Evolutionary conservation across 192 early-diverging fungal genomes (phyloP), one percentile per base, ranked within the genome.

Genomic region (Lobulomyces angularis): DNA sequence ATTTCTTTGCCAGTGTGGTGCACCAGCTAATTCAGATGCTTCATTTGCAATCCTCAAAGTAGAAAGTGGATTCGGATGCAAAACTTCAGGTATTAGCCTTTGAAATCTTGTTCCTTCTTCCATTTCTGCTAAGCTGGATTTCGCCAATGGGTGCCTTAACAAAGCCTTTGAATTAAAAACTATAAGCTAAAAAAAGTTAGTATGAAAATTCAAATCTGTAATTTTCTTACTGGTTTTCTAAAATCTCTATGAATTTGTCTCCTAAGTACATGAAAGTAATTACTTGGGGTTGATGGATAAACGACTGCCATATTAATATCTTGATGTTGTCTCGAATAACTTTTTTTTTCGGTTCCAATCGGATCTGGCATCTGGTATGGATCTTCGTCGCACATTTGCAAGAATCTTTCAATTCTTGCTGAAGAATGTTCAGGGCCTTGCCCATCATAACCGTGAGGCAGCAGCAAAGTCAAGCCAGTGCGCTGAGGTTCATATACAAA

Each of bases 401-500:
- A 71, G 67, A 82, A 97, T 44, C 93, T 84, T 70, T 97, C 93
- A 40, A 95, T 68, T 48, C 93, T 79, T 26, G 87, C 76, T 7
- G 86, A 90, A 27, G 93, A 97, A 69, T 97, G 93, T 64, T 97
- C 93, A 18, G 93, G 90, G 33, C 93, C 93, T 68, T 93, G 89
- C 37, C 93, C 93, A 58, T 97, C 93, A 63, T 88, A 97, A 42
- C 93, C 93, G 64, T 97, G 93, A 9, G 93, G 93, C 43, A 97
- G 72, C 34, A 89, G 70, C 71, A 93, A 71, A 27, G 88, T 83
- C 52, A 97, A 62, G 35, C 93, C 93, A 27, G 88, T 88, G 67
- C 87, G 84, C 54, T 64, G 21, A 16, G 23, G n/a, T n/a, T n/a
- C n/a, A n/a, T n/a, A 48, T 23, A 5, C 14, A 1, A 31, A 49